Evolutionary conservation across 257 asterid genomes (phyloP).

Genomic region (Fraxinus americana): DNA sequence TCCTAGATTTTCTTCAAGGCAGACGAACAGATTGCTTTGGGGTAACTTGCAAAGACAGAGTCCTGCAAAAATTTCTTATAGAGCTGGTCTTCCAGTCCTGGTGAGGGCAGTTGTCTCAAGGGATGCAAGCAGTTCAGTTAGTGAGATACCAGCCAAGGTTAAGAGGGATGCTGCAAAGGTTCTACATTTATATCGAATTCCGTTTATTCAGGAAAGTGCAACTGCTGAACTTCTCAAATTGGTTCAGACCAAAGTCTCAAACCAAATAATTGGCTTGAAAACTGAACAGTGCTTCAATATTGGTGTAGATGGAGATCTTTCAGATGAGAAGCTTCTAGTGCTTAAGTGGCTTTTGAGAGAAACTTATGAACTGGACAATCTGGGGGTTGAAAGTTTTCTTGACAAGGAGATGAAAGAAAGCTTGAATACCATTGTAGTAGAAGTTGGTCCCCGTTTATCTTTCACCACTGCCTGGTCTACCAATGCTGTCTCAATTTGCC

Average conservation of each 20-base stretch:
- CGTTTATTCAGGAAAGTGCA: slow-evolving; percentile 63
- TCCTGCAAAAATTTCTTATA: slow-evolving; percentile 27
- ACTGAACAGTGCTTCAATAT: slow-evolving; percentile 89
- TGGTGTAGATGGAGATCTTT: slow-evolving; percentile 60
- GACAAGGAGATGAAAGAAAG: slow-evolving; percentile 39
- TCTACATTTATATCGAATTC: slow-evolving; percentile 71
- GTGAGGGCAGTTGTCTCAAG: slow-evolving; percentile 53
- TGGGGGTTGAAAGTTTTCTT: slow-evolving; percentile 69
- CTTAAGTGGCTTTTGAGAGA: slow-evolving; percentile 89
- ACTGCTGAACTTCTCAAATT: slow-evolving; percentile 65
- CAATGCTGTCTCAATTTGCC: slow-evolving; percentile 87
- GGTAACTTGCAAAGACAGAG: slow-evolving; percentile 38
- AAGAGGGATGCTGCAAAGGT: slow-evolving; percentile 43
- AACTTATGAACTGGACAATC: slow-evolving; percentile 75
- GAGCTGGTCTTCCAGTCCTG: slow-evolving; percentile 26
- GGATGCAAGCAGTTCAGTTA: slow-evolving; percentile 37
- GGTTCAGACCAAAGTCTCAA: slow-evolving; percentile 61
- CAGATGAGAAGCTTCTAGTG: slow-evolving; percentile 54
- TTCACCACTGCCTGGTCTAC: slow-evolving; percentile 97
- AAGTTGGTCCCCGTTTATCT: slow-evolving; percentile 90
- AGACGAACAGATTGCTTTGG: slow-evolving; percentile 53
- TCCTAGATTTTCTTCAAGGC: slow-evolving; percentile 45
- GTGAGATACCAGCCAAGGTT: slow-evolving; percentile 26
- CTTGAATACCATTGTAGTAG: slow-evolving; percentile 47
- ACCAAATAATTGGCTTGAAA: slow-evolving; percentile 59